Evolutionary conservation across 2,329 filamentous ascomycete genomes (phyloP), one percentile per base, ranked within the genome.

Genomic region (Penicillium paneum): DNA sequence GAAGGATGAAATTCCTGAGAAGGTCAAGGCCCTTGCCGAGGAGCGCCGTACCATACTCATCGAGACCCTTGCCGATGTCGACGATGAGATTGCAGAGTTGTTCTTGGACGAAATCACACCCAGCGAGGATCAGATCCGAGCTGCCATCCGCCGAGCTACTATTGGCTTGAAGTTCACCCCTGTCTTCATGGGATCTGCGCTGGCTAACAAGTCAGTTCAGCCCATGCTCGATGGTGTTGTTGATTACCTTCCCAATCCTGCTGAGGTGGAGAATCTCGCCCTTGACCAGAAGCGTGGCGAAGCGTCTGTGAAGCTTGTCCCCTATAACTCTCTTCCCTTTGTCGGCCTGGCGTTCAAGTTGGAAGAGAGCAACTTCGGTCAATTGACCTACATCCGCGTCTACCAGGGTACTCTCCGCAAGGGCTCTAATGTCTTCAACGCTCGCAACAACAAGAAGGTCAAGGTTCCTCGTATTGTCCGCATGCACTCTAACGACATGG

Each of bases 401-500:
- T 99, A 99, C 78, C 94, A 99, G 76, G 94, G 94, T 64, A 87
- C 87, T 21, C 79, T 99, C 56, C 88, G 81, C 72, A 97, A 96
- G 81, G 90, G 92, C 46, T 83, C 88, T 69, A 91, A 92, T 71
- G 86, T 99, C 52, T 96, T 88, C 83, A 99, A 97, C 76, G 92
- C 92, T 8, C 87, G 92, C 65, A 95, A 85, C 61, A 89, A 93
- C 74, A 96, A 97, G 82, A 97, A 93, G 80, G 88, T 99, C 71
- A 92, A 95, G 76, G 88, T 99, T 54, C 94, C 94, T 19, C 89
- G 93, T 70, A 97, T 99, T 67, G 94, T 99, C 59, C 91, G 94
- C 59, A 99, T 99, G 94, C 94, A 99, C 80, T 96, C 92, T 42
- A 96, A 97, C 71, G 94, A 99, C 71, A 96, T 99, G 93, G 94